Percentiles rank a stretch among this genome's conserved stretches.
These are phyloP conservation scores for Phylloporus arenicola DNA, from an alignment of 768 basidiomycete genomes.

Conservation along the genomic window DNA sequence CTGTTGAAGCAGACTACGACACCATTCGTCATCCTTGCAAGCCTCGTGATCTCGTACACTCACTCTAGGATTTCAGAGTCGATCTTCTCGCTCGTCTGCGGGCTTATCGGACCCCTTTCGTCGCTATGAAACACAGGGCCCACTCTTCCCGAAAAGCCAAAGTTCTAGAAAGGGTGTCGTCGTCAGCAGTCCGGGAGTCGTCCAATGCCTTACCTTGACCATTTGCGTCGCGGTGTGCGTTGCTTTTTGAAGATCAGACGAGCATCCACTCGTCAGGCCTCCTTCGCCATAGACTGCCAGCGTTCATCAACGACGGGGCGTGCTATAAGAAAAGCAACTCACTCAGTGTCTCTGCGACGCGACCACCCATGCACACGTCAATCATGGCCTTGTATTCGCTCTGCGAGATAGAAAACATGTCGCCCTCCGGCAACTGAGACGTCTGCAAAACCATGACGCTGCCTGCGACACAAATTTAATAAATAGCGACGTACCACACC, in stretches of 20 bases:
- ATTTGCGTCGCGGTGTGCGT: constrained; percentile 76
- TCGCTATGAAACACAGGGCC: constrained; percentile 82
- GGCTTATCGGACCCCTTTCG: constrained; percentile 63
- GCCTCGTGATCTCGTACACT: constrained; percentile 25
- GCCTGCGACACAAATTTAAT: background rate
- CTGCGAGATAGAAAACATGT: constrained; percentile 63
- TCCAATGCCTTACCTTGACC: constrained; percentile 66
- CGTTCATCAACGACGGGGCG: constrained; percentile 3
- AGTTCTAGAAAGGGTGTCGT: constrained; percentile 51
- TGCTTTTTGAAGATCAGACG: constrained; percentile 79
- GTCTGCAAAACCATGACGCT: constrained; percentile 43
- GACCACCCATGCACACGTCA: constrained; percentile 91
- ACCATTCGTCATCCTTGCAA: background rate
- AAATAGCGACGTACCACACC: constrained; percentile 58
- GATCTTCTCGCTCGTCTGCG: constrained; percentile 75
- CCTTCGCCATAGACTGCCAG: constrained; percentile 77
- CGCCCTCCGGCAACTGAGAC: constrained; percentile 70
- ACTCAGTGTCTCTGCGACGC: constrained; percentile 92
- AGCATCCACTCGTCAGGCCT: constrained; percentile 87
- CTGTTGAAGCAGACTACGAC: constrained; percentile 54
- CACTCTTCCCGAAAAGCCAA: constrained; percentile 72
- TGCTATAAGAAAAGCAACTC: constrained; percentile 21
- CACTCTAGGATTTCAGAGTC: constrained; percentile 83
- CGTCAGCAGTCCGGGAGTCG: background rate
- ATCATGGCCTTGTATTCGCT: constrained; percentile 78